phyloP scores from a whole-genome alignment of 2,329 filamentous ascomycete species.

The Pseudopyricularia cyperi region DNA sequence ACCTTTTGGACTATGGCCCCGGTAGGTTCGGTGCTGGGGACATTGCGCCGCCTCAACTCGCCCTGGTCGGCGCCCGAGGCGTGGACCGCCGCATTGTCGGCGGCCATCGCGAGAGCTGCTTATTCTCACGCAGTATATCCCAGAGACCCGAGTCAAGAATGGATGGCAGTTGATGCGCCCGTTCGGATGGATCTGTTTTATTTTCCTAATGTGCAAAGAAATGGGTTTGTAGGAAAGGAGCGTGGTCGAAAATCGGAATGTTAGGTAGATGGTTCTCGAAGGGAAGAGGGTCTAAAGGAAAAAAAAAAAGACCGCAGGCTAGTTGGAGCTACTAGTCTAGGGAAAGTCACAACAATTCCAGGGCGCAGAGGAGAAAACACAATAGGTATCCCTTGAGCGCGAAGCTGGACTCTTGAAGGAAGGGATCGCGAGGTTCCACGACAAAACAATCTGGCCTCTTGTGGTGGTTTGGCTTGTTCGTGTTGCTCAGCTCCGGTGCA shows the following conservation, averaged over 20 bases:
- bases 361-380: not conserved
- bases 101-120: constrained; percentile 28
- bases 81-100: constrained; percentile 34
- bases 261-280: too few relatives aligned
- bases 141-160: not conserved
- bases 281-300: too few relatives aligned
- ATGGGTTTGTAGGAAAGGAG: constrained; percentile 1
- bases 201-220: not conserved
- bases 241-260: constrained; percentile 3
- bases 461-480: not conserved
- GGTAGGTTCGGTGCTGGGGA: constrained; percentile 26
- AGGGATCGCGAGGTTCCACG: not conserved
- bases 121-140: not conserved
- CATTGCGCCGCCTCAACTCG: constrained; percentile 43
- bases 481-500: not conserved
- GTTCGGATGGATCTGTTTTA: not conserved
- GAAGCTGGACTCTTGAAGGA: not conserved
- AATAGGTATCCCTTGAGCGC: not conserved
- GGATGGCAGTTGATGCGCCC: not conserved
- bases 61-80: constrained; percentile 47
- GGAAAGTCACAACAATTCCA: not conserved
- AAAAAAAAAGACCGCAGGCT: not conserved
- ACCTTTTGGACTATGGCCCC: constrained; percentile 20
- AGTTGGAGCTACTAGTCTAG: too few relatives aligned
- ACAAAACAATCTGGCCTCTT: not conserved